Evolutionary conservation across 495 filamentous ascomycete species (phyloP), one percentile per base, ranked within the genome.

Genomic region (Aspergillus egyptiacus): DNA sequence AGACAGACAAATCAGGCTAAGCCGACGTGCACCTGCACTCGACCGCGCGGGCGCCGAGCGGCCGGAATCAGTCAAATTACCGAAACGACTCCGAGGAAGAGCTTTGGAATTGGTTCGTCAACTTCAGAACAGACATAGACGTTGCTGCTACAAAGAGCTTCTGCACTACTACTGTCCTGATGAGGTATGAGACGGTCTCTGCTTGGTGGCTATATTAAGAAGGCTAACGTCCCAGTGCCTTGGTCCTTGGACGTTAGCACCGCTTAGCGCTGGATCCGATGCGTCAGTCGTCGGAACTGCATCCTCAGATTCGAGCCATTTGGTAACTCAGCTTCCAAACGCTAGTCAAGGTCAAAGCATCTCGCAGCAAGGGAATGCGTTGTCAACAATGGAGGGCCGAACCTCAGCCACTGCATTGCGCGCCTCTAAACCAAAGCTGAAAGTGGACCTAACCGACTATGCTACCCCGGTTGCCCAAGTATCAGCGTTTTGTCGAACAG

Each of bases 401-500:
- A 13, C 8, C 2, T 20, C 11, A 9, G 11, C 8, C 7, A 19
- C 23, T 9, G 13, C 23, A 36, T 9, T 32, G 25, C 18, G 40
- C 23, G 30, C 50, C 22, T 30, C 48, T 32, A 43, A 46, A 20
- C 61, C 49, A 33, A 64, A 67, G 19, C n/a, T n/a, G n/a, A n/a
- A n/a, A n/a, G 2, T 51, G 30, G 67, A 62, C 42, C 71, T 95
- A 24, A 79, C 81, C 14, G 84, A 87, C 28, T 73, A 88, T 51
- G 86, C 89, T 2, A 90, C 82, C 5, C 78, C 88, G 2, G 49
- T 70, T 3, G 69, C 85, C 0, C 74, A 79, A 17, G 82, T 96
- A 9, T 95, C 93, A 5, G 86, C 91, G 3, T 97, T 95, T 59
- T 95, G 90, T 59, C 82, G 85, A 44, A 83, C 89, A 6, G 82